Evolutionary conservation across 1,139 yeast genomes (phyloP), one percentile per base, ranked within the genome.

Genomic region (Candida albicans): DNA sequence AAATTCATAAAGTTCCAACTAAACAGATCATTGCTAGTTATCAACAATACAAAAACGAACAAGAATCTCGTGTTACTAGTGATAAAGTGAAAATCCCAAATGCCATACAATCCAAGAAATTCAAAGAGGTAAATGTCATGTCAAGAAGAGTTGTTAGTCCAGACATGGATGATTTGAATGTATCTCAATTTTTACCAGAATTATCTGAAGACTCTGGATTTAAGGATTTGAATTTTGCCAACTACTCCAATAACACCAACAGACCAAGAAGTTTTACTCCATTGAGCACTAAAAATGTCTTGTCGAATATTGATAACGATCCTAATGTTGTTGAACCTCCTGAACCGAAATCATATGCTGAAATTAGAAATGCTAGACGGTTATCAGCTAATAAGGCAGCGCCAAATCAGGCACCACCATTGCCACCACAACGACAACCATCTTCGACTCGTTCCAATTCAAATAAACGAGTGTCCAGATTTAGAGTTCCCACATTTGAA

Each of bases 121-220:
- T 73, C 54, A 70, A 64, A 45, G 77, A 73, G 40, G 73, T 71
- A n/a, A 70, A 70, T 54, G 73, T 73, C 2, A 62, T 65, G 54
- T 70, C 77, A 5, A 62, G 76, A 49, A 64, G 72, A 49, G 62
- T 73, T 2, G 73, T 73, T 9, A 69, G 68, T 52, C 69, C 74
- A 18, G 35, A 39, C 15, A 33, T 39, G 26, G 73, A 69, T 33
- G 74, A 70, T 41, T 56, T 70, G 31, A 58, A 71, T 32, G 68
- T 68, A 1, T 62, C 74, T 2, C 70, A 64, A 8, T 72, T 70
- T 46, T 63, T 74, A 45, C 79, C 79, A 2, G 78, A 75, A 48
- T 49, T 74, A 35, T 71, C 79, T 0, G 69, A 70, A 39, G 78
- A 72, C 50, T 73, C 79, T n/a, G 79, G 76, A 1, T 69, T 75